These are phyloP conservation scores for Eragrostis nindensis DNA, from an alignment of 176 grass and related monocot genomes.

Conservation along the genomic window DNA sequence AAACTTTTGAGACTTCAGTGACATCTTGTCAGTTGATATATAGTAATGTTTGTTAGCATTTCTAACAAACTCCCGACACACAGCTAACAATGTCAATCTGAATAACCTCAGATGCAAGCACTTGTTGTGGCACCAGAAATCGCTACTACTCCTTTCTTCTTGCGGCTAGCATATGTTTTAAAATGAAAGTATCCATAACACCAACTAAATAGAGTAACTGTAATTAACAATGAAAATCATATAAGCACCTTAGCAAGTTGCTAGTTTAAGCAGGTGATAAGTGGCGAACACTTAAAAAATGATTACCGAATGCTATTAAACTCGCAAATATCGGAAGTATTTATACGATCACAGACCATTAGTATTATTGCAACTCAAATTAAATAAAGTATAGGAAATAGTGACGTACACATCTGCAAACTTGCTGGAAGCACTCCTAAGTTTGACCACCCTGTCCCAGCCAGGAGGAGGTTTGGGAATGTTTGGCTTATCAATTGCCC, in stretches of 20 bases:
- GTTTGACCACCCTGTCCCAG: slow-evolving; percentile 82
- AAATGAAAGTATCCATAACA: too few species aligned
- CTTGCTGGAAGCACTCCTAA: slow-evolving; percentile 68
- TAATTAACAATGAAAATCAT: too few species aligned
- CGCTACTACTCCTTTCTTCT: too few species aligned
- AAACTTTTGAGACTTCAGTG: too few species aligned
- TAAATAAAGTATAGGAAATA: slow-evolving; percentile 29
- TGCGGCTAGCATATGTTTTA: too few species aligned
- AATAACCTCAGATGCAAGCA: too few species aligned
- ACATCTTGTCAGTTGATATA: too few species aligned
- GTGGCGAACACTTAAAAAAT: not conserved
- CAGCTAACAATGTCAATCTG: too few species aligned
- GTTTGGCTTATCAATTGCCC: slow-evolving; percentile 88
- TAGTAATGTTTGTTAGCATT: too few species aligned
- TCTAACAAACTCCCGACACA: too few species aligned
- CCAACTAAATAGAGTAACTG: too few species aligned
- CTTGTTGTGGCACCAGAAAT: too few species aligned
- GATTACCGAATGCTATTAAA: not conserved
- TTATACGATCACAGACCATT: not conserved
- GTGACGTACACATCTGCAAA: slow-evolving; percentile 88
- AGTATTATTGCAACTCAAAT: slow-evolving; percentile 26
- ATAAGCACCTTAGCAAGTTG: slow-evolving; percentile 17
- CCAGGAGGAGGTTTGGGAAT: slow-evolving; percentile 72
- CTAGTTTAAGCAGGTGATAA: slow-evolving; percentile 26
- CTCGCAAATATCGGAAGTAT: not conserved